Evolutionary conservation across 2,329 filamentous ascomycete genomes (phyloP), one percentile per base, ranked within the genome.

Genomic region (Trichoderma lentiforme): DNA sequence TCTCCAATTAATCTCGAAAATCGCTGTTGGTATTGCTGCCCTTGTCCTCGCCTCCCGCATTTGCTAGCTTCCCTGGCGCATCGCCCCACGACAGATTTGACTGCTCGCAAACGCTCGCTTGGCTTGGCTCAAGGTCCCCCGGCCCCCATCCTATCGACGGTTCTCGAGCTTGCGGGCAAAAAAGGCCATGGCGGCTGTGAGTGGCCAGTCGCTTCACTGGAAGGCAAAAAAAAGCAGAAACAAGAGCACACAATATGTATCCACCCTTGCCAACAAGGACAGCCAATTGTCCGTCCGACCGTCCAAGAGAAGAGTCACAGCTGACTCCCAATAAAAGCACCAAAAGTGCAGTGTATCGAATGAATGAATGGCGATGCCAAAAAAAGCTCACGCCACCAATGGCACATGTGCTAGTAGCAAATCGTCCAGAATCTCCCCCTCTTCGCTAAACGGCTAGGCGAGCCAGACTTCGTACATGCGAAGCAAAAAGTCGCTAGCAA

Each of bases 91-190:
- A 21, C 39, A 18, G 57, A 62, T 61, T 70, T 56, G 58, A 70
- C 67, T 70, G 57, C 57, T 70, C 58, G 32, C 67, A 70, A 56
- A 70, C 43, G 67, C 67, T 70, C 67, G 67, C 67, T 70, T 70
- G 67, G 34, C 34, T 39, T 39, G 36, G 36, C 15, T 43, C 32
- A 34, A 32, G 26, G 34, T 14, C 3, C 15, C 67, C 58, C 47
- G 32, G 65, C 24, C 26, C 53, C 39, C 58, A 51, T 39, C 51
- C 58, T 32, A 56, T 70, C 57, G 57, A 63, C 21, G 65, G 65
- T 70, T 70, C 67, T 62, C 58, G 67, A 70, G 67, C 67, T n/a
- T 28, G 36, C 39, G 61, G 57, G 56, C 30, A 43, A 34, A 62
- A 51, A 51, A 9, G 21, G 30, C 47, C n/a, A 47, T 26, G 53